These are phyloP conservation scores for Mitragyna speciosa DNA, from an alignment of 257 asterid species.

Conservation along the genomic window DNA sequence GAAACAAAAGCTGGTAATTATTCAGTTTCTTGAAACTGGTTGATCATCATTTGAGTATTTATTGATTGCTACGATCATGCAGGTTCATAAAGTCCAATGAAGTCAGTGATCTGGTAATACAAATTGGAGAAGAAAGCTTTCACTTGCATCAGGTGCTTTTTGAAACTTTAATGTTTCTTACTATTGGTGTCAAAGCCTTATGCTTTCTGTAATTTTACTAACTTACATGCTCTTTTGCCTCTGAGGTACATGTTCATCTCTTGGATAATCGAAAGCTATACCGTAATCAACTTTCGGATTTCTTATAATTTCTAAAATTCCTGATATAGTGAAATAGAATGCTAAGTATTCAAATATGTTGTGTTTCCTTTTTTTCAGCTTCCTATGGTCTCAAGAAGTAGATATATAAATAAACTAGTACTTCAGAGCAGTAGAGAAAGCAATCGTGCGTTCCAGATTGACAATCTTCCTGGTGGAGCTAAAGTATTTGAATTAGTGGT, in stretches of 20 bases:
- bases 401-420: slow-evolving; percentile 26
- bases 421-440: slow-evolving; percentile 12
- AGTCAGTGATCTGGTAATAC: slow-evolving; percentile 28
- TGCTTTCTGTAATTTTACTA: too few relatives aligned
- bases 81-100: slow-evolving; percentile 27
- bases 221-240: too few relatives aligned
- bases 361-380: slow-evolving; percentile 13
- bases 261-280: too few relatives aligned
- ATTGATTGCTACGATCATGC: slow-evolving; percentile 14
- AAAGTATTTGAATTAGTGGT: slow-evolving; percentile 31
- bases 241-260: too few relatives aligned
- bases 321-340: not conserved
- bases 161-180: not conserved
- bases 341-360: not conserved
- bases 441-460: slow-evolving; percentile 22
- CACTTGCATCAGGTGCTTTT: slow-evolving; percentile 35
- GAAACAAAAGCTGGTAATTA: slow-evolving; percentile 30
- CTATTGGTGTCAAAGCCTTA: not conserved
- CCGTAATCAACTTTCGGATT: too few relatives aligned
- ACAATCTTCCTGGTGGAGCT: slow-evolving; percentile 32
- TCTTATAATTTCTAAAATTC: too few relatives aligned
- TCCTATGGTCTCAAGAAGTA: slow-evolving; percentile 36
- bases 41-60: not conserved
- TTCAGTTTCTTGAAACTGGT: not conserved
- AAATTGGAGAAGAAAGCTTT: slow-evolving; percentile 29